Conservation (phyloP, 2,329 filamentous ascomycete species). For the Fusarium pseudocircinatum region DNA sequence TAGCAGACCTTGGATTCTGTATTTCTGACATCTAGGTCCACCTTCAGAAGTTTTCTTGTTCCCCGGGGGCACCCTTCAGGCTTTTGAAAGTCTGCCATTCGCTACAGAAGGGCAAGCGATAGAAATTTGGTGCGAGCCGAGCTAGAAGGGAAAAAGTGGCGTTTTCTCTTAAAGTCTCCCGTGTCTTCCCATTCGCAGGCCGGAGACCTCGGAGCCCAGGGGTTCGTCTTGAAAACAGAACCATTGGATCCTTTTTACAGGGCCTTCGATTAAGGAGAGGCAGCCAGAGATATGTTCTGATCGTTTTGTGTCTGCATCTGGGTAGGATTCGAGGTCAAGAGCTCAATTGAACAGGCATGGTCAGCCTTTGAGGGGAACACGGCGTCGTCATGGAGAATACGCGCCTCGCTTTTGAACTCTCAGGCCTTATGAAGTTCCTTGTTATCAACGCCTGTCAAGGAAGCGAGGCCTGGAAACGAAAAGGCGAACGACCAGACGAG, state of each 20-base stretch:
- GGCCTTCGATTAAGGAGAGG: constrained; percentile 20
- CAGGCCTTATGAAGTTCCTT: not conserved
- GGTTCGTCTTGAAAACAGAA: constrained; percentile 8
- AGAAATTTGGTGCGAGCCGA: constrained; percentile 22
- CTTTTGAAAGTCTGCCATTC: not conserved
- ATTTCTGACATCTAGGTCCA: not conserved
- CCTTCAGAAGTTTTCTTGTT: not conserved
- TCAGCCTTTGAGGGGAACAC: not conserved
- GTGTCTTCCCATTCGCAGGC: constrained; percentile 43
- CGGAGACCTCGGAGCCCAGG: constrained; percentile 41
- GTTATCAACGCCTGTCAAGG: constrained; percentile 1
- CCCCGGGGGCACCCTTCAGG: not conserved
- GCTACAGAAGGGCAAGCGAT: not conserved
- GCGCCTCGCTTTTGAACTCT: constrained; percentile 3
- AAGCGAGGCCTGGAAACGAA: constrained; percentile 14
- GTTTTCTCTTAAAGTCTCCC: constrained; percentile 23
- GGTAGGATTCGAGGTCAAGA: not conserved
- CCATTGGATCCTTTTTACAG: constrained; percentile 13
- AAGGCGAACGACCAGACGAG: constrained; percentile 23
- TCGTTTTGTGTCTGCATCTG: not conserved
- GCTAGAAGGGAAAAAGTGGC: constrained; percentile 21
- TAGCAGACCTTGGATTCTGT: not conserved
- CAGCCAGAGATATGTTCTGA: constrained; percentile 12
- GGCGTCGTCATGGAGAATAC: constrained; percentile 16
- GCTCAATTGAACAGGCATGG: not conserved